Evolutionary conservation across 441 rosid genomes (phyloP), one percentile per base, ranked within the genome.

Genomic region (Raphanus hybrid): DNA sequence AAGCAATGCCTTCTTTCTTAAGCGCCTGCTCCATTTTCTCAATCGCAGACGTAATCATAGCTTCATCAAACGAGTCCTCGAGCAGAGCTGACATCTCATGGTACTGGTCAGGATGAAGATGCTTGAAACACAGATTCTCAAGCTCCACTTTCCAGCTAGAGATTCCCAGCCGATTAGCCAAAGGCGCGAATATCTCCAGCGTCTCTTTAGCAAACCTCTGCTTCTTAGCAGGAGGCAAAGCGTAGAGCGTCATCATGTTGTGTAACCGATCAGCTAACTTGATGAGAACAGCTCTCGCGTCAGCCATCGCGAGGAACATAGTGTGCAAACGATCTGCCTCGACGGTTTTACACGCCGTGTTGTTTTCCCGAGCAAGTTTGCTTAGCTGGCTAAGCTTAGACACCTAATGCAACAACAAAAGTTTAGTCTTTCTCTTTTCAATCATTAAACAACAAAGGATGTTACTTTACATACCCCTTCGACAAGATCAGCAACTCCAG

Each of bases 271-370:
- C 98, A 5, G 98, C 98, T 82, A 94, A 79, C 77, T 94, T 94
- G 41, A 92, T 92, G 64, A 92, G 92, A 58, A 94, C 96, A 41
- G 98, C 96, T 84, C 98, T 87, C 37, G 94, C 97, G 82, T 94
- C 98, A 29, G 92, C 90, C 96, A 94, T 92, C 14, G 93, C 97
- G 18, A 93, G 96, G 82, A 92, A 88, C 96, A 94, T 88, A 62
- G 97, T 94, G 78, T 92, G 98, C 81, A 94, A 75, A 32, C 94
- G 89, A 84, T 92, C 97, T 54, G 97, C 97, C 83, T 94, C 96
- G 2, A 81, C 92, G 15, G 89, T 89, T 84, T 85, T 90, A 84
- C 82, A 76, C 0, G 98, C 98, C 0, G 97, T 92, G 54, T 92
- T 88, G 83, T 86, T 92, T 55, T 94, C 97, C 23, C 96, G 93